A percentile compares a stretch with the other conserved stretches of the same genome.
Evolutionary conservation across 352 stramenopile genomes (phyloP).

Genomic region (Phytophthora boehmeriae): DNA sequence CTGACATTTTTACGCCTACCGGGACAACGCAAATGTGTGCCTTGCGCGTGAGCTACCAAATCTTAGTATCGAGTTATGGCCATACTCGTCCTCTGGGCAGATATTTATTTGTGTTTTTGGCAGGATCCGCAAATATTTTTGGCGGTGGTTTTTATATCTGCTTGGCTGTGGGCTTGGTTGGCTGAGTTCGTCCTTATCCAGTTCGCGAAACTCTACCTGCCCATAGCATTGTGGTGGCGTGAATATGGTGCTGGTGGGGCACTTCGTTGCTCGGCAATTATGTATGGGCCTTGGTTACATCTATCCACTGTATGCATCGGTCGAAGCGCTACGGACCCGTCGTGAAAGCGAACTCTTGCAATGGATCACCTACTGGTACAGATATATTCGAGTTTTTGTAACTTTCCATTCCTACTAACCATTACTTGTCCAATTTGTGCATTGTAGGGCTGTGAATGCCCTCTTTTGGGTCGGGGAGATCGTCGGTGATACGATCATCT

Average conservation of each 20-base stretch:
- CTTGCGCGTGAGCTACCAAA: too few species aligned
- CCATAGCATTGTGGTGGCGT: too few species aligned
- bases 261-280: conserved; percentile 50
- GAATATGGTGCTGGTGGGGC: conserved; percentile 60
- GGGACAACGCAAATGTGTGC: neutral
- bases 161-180: too few species aligned
- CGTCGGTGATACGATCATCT: conserved; percentile 59
- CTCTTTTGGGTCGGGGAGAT: conserved; percentile 65
- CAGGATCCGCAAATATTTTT: too few species aligned
- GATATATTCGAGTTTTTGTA: neutral
- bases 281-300: conserved; percentile 62
- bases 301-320: conserved; percentile 72
- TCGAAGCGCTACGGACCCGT: conserved; percentile 41
- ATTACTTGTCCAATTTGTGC: neutral
- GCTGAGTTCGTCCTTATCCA: too few species aligned
- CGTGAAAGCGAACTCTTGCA: conserved; percentile 61
- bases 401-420: conserved; percentile 1
- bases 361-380: conserved; percentile 70
- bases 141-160: too few species aligned
- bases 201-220: too few species aligned
- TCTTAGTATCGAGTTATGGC: too few species aligned
- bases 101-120: too few species aligned
- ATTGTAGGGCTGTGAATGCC: conserved; percentile 57
- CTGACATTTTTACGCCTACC: neutral
- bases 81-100: too few species aligned